Evolutionary conservation across 2,329 filamentous ascomycete genomes (phyloP).

Genomic region (Ceratocystis cubensis): DNA sequence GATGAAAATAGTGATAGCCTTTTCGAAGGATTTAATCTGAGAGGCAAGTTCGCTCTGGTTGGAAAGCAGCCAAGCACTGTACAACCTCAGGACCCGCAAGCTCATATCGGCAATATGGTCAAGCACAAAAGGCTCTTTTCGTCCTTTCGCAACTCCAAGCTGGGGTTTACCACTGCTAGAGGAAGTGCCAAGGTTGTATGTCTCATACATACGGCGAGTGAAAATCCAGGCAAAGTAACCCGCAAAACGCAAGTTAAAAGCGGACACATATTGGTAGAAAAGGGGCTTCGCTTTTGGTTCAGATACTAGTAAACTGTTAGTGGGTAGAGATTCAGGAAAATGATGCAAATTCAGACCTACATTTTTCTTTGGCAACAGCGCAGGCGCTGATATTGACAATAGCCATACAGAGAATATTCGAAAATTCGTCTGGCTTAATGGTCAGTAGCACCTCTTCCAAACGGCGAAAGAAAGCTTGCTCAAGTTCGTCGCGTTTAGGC

Average conservation of each 20-base stretch:
- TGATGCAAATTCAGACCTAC: not conserved
- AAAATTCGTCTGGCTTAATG: constrained; percentile 6
- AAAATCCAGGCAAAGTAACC: constrained; percentile 16
- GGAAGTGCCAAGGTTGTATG: constrained; percentile 10
- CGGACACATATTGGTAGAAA: constrained; percentile 14
- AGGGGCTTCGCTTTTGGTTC: constrained; percentile 25
- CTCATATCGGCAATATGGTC: constrained; percentile 16
- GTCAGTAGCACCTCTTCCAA: constrained; percentile 35
- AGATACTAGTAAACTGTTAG: constrained; percentile 32
- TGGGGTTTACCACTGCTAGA: constrained; percentile 10
- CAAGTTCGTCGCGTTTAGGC: constrained; percentile 63
- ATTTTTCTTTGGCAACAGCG: constrained; percentile 47
- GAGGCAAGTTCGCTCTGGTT: constrained; percentile 15
- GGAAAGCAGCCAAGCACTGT: constrained; percentile 21
- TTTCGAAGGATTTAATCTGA: constrained; percentile 5
- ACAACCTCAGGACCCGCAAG: constrained; percentile 21
- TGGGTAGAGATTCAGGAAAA: not conserved
- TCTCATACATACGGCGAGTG: constrained; percentile 15
- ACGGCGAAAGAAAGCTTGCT: constrained; percentile 72
- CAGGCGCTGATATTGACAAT: constrained; percentile 80
- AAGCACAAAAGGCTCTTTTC: not conserved
- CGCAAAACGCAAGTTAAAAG: constrained; percentile 18
- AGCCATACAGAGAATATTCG: constrained; percentile 39
- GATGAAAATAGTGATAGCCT: constrained; percentile 12
- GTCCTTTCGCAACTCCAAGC: constrained; percentile 32